Evolutionary conservation across 257 asterid genomes (phyloP).

Genomic region (Penstemon davidsonii): DNA sequence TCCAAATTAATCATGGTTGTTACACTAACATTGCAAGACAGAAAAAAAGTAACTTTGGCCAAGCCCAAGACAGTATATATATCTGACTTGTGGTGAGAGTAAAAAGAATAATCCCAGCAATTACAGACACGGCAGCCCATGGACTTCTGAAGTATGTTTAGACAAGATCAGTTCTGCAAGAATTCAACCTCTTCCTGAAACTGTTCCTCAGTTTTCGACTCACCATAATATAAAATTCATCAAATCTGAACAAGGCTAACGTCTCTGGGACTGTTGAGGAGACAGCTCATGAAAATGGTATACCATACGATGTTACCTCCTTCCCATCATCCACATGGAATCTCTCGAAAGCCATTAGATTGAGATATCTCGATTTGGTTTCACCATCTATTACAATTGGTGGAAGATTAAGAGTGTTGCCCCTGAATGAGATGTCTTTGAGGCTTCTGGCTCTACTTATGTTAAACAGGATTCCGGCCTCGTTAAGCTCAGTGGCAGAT

Average conservation of each 20-base stretch:
- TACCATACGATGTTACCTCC: slow-evolving; percentile 42
- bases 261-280: slow-evolving; percentile 37
- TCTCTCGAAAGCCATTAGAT: slow-evolving; percentile 43
- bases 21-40: not conserved
- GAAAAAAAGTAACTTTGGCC: slow-evolving; percentile 13
- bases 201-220: slow-evolving; percentile 25
- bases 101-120: slow-evolving; percentile 49
- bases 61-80: slow-evolving; percentile 24
- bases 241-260: slow-evolving; percentile 36
- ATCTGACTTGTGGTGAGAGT: slow-evolving; percentile 42
- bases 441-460: slow-evolving; percentile 41
- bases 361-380: slow-evolving; percentile 25
- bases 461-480: slow-evolving; percentile 51
- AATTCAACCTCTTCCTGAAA: not conserved
- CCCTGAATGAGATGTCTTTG: slow-evolving; percentile 44
- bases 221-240: slow-evolving; percentile 12
- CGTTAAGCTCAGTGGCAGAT: slow-evolving; percentile 55
- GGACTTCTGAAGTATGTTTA: slow-evolving; percentile 44
- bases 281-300: slow-evolving; percentile 38
- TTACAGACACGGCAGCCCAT: slow-evolving; percentile 35
- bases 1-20: too few species aligned
- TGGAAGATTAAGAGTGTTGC: slow-evolving; percentile 49
- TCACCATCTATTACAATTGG: slow-evolving; percentile 29
- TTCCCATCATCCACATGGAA: slow-evolving; percentile 40
- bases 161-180: slow-evolving; percentile 33